These are phyloP conservation scores for Filobasidium wieringae DNA, from an alignment of 768 basidiomycete species.

Conservation along the genomic window DNA sequence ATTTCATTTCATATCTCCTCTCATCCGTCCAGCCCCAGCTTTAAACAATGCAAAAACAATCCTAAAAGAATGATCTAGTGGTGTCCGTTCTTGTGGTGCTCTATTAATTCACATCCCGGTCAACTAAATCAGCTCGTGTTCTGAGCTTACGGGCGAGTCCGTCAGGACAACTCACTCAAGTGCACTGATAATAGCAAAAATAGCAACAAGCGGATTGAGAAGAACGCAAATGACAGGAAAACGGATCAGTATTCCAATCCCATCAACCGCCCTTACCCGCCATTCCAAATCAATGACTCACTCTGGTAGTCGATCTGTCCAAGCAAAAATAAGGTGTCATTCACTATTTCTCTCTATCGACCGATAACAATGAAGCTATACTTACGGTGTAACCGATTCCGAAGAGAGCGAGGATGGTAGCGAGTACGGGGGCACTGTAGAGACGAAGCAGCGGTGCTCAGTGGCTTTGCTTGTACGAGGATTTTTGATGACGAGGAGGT, in stretches of 20 bases:
- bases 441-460: too few relatives aligned
- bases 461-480: too few relatives aligned
- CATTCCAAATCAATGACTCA: constrained; percentile 10
- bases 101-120: constrained; percentile 14
- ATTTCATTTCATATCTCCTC: too few relatives aligned
- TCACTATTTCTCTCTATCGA: not conserved
- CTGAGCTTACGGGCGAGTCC: not conserved
- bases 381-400: constrained; percentile 34
- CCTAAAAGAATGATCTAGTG: constrained; percentile 26
- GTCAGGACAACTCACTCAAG: constrained; percentile 15
- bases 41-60: not conserved
- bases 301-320: constrained; percentile 37
- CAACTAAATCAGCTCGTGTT: constrained; percentile 5
- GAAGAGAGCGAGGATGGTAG: constrained; percentile 35
- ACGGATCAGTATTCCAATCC: not conserved
- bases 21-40: too few relatives aligned
- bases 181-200: constrained; percentile 5
- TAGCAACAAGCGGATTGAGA: not conserved
- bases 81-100: constrained; percentile 40
- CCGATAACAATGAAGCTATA: not conserved
- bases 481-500: not conserved
- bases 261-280: not conserved
- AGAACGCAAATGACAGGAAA: not conserved
- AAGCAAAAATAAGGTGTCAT: not conserved
- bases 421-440: constrained; percentile 29